Evolutionary conservation across 192 early-diverging fungal genomes (phyloP), one percentile per base, ranked within the genome.

Genomic region (Polychytrium aggregatum): DNA sequence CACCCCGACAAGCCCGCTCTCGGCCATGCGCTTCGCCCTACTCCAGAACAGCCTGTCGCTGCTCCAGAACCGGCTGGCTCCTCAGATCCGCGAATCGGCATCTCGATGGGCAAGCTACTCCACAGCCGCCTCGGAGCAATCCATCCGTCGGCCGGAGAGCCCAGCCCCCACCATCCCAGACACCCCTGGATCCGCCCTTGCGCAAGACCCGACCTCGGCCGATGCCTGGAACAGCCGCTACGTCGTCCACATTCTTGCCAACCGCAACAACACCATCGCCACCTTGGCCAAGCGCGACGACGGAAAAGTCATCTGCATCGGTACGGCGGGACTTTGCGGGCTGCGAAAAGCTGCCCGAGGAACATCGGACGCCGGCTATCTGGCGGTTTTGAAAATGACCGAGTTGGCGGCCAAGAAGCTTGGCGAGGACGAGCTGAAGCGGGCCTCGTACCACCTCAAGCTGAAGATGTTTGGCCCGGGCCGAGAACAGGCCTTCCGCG

Each of bases 391-490:
- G n/a, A n/a, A n/a, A n/a, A n/a, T n/a, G n/a, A 51, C 68, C 30
- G 75, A 83, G 59, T 47, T 94, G 54, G 68, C 83, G 30, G 74
- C 80, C 44, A 63, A 67, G 50, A 50, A 46, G n/a, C 33, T 41
- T 20, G 22, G 31, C 11, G 31, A 57, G 24, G 69, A 76, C 29
- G 78, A 72, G 17, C 67, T 88, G 14, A 63, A 64, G 30, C 68
- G 84, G 10, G 52, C 59, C 16, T 79, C 70, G 24, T 46, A 90
- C 20, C 86, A 95, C 56, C 57, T 97, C 29, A 67, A 80, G 39
- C 68, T 97, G 25, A 88, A 90, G 54, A 88, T 89, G 22, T 92
- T 92, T 63, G 93, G 93, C 2, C 78, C 84, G 0, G 93, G 90
- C 4, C 64, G 93, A 34, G 90, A 93, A 59, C 89, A 90, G 40